phyloP scores from a whole-genome alignment of 257 asterid species.

The Echium plantagineum region DNA sequence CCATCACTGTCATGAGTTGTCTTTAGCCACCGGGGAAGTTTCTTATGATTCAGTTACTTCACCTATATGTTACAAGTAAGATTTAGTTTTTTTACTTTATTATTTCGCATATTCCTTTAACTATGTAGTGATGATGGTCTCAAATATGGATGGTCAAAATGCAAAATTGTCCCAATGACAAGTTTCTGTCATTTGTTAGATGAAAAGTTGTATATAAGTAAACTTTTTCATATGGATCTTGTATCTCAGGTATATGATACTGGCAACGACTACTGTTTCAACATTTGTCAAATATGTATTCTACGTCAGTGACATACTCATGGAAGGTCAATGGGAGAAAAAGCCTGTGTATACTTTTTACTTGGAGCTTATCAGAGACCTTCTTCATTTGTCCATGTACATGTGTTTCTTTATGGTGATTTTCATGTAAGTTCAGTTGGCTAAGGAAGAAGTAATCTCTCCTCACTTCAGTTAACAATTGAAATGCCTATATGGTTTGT shows the following conservation, averaged over 20 bases:
- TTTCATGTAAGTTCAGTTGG: slow-evolving; percentile 57
- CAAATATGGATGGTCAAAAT: background rate
- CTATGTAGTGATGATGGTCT: background rate
- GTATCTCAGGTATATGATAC: slow-evolving; percentile 70
- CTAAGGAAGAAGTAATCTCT: background rate
- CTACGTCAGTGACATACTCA: slow-evolving; percentile 77
- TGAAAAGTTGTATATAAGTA: background rate
- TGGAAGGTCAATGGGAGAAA: slow-evolving; percentile 99
- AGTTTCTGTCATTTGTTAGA: background rate
- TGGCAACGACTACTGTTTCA: slow-evolving; percentile 82
- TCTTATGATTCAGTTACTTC: no score
- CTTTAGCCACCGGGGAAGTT: no score
- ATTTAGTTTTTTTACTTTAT: no score
- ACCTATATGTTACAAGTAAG: no score
- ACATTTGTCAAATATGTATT: slow-evolving; percentile 73
- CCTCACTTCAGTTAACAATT: background rate
- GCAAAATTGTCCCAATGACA: background rate
- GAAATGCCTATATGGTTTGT: background rate
- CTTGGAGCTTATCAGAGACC: slow-evolving; percentile 82
- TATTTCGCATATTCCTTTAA: background rate
- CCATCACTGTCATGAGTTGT: no score
- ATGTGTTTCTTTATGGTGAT: slow-evolving; percentile 94
- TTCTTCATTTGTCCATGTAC: slow-evolving; percentile 90
- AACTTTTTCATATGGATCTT: background rate
- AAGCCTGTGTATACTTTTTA: slow-evolving; percentile 94